Evolutionary conservation across 2,329 filamentous ascomycete genomes (phyloP), one percentile per base, ranked within the genome.

Genomic region (Westerdykella aurantiaca): DNA sequence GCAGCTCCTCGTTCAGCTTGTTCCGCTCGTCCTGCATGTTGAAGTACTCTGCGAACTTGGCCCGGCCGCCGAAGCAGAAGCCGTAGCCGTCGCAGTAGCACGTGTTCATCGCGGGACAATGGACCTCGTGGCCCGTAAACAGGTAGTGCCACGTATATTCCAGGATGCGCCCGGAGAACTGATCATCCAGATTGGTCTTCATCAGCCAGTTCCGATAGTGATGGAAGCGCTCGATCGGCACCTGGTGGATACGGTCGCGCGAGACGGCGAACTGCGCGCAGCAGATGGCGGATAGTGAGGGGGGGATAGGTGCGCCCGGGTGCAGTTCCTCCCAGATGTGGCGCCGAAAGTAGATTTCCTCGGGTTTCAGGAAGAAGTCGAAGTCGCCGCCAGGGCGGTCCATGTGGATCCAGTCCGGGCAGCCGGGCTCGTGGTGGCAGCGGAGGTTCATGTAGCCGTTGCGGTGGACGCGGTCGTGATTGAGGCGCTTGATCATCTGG

Each of bases 11-110:
- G 43, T 69, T 65, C 18, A 69, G 57, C 22, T 69, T 61, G 17
- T 71, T 62, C 42, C 69, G 67, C 31, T 69, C 52, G 31, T 66
- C 70, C 34, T 70, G 63, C 43, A 75, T 57, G 42, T 73, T 69
- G 43, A 76, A 72, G 58, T 71, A 81, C 6, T 69, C 61, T 29
- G 75, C 67, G 42, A 75, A 80, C 43, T 72, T 66, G 12, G 70
- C 60, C 22, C 72, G 68, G 3, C 69, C 69, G 16, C 74, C 77
- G 49, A 82, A 83, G 52, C 81, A 84, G 13, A 82, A 65, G 0
- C 81, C 81, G 47, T 80, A 84, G 4, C 78, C 80, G 47, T 83
- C 80, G 60, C 81, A 84, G 49, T 82, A 81, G 64, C 81, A 68
- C 1, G 63, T 58, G 46, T 67, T 66, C 53, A 60, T 58, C n/a